Conservation (phyloP, 2,329 filamentous ascomycete genomes). For the Phyllosticta ampelicida region DNA sequence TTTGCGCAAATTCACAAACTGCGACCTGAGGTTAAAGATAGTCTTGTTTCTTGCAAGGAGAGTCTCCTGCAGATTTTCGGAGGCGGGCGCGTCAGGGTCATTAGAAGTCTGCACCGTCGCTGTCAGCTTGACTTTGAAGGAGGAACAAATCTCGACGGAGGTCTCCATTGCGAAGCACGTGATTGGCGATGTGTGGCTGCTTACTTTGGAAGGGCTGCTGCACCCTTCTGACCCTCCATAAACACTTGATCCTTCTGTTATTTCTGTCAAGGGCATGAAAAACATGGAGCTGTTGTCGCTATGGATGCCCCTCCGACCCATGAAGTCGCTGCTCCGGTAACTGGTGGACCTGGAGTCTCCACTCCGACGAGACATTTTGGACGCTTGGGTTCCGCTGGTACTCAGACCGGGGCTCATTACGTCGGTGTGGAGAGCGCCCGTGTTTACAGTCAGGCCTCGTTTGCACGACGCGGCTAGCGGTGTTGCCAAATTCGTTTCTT, state of each 20-base stretch:
- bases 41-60: slow-evolving; percentile 22
- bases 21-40: slow-evolving; percentile 23
- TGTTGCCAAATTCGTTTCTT: background rate
- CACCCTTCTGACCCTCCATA: slow-evolving; percentile 4
- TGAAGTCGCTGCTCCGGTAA: background rate
- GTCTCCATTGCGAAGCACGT: background rate
- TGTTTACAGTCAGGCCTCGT: slow-evolving; percentile 4
- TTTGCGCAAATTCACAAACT: slow-evolving; percentile 25
- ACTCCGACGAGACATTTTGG: background rate
- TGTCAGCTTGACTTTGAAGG: background rate
- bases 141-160: background rate
- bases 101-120: background rate
- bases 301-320: background rate
- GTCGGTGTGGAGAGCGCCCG: background rate
- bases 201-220: slow-evolving; percentile 3
- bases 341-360: background rate
- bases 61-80: slow-evolving; percentile 21
- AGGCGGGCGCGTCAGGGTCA: background rate
- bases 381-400: background rate
- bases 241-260: slow-evolving; percentile 1
- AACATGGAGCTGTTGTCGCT: slow-evolving; percentile 6
- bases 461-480: background rate
- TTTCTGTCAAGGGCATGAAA: slow-evolving; percentile 4
- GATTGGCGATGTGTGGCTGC: background rate
- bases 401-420: background rate